These are phyloP conservation scores for Fusarium nisikadoi DNA, from an alignment of 2,329 filamentous ascomycete genomes.

Conservation along the genomic window DNA sequence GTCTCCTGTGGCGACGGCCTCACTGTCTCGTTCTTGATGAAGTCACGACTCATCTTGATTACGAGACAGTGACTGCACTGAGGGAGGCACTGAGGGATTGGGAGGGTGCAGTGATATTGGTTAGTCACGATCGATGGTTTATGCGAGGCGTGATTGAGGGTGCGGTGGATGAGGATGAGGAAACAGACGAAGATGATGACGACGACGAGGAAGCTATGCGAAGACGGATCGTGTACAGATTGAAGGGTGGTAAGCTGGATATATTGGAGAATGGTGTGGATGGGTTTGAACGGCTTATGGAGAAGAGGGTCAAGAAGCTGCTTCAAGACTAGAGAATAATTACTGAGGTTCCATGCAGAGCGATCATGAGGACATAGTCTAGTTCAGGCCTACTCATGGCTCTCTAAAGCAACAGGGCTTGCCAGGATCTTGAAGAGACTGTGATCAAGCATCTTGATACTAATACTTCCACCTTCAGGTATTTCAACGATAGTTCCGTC, in stretches of 20 bases:
- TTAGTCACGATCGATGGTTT: constrained; percentile 87
- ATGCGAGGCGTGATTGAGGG: constrained; percentile 73
- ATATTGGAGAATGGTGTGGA: constrained; percentile 69
- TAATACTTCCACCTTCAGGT: constrained; percentile 76
- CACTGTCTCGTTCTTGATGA: constrained; percentile 83
- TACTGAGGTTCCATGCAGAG: not conserved
- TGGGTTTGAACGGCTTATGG: constrained; percentile 72
- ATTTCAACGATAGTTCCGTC: constrained; percentile 88
- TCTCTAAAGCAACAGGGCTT: constrained; percentile 42
- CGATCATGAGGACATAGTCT: not conserved
- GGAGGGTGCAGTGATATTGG: constrained; percentile 78
- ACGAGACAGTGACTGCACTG: constrained; percentile 80
- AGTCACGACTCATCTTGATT: constrained; percentile 86
- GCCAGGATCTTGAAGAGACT: constrained; percentile 59
- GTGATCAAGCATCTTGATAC: constrained; percentile 63
- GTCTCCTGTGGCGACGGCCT: constrained; percentile 73
- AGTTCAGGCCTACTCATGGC: not conserved
- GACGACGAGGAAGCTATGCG: constrained; percentile 57
- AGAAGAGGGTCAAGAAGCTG: constrained; percentile 65
- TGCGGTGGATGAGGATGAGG: constrained; percentile 51
- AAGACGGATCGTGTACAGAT: constrained; percentile 67
- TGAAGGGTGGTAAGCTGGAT: constrained; percentile 67
- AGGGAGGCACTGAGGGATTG: constrained; percentile 73
- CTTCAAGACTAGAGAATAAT: constrained; percentile 38
- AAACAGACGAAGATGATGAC: constrained; percentile 49